Evolutionary conservation across 2,329 filamentous ascomycete genomes (phyloP).

Genomic region (Cladobotryum protrusum): DNA sequence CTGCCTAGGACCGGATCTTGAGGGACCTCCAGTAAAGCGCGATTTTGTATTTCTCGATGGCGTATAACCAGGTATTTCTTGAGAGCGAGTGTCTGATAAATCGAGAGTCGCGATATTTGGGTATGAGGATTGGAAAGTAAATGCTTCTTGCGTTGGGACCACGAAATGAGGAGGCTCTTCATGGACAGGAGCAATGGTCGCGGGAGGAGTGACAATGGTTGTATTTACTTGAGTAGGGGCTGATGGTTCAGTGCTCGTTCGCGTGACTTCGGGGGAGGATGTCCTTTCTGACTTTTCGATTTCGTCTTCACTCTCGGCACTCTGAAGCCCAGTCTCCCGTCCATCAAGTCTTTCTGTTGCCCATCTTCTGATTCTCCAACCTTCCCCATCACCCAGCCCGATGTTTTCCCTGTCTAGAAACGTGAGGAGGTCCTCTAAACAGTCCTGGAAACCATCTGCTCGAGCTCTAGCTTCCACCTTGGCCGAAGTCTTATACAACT

Average conservation of each 20-base stretch:
- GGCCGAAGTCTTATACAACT: slow-evolving; percentile 88
- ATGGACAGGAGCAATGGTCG: slow-evolving; percentile 17
- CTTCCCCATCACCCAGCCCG: slow-evolving; percentile 74
- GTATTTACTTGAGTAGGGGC: slow-evolving; percentile 15
- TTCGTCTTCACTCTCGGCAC: slow-evolving; percentile 65
- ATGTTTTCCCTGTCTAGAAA: slow-evolving; percentile 80
- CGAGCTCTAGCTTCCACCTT: slow-evolving; percentile 69
- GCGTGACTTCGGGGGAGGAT: slow-evolving; percentile 53
- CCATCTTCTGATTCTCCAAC: slow-evolving; percentile 55
- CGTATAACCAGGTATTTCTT: slow-evolving; percentile 28
- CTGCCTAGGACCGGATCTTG: slow-evolving; percentile 21
- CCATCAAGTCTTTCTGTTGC: slow-evolving; percentile 65
- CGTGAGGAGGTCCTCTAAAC: slow-evolving; percentile 78
- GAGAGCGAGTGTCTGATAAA: slow-evolving; percentile 46
- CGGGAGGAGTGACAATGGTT: slow-evolving; percentile 18
- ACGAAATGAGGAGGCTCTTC: slow-evolving; percentile 34
- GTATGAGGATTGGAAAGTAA: slow-evolving; percentile 64
- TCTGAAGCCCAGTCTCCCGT: slow-evolving; percentile 46
- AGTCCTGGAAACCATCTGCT: slow-evolving; percentile 85
- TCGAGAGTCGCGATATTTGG: slow-evolving; percentile 56
- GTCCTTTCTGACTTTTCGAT: slow-evolving; percentile 54
- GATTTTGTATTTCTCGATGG: slow-evolving; percentile 23
- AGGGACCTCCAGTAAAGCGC: slow-evolving; percentile 20
- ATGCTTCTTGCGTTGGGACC: slow-evolving; percentile 53
- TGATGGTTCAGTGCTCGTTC: slow-evolving; percentile 38